These are phyloP conservation scores for Lepiota subincarnata DNA, from an alignment of 768 basidiomycete genomes.

Conservation along the genomic window DNA sequence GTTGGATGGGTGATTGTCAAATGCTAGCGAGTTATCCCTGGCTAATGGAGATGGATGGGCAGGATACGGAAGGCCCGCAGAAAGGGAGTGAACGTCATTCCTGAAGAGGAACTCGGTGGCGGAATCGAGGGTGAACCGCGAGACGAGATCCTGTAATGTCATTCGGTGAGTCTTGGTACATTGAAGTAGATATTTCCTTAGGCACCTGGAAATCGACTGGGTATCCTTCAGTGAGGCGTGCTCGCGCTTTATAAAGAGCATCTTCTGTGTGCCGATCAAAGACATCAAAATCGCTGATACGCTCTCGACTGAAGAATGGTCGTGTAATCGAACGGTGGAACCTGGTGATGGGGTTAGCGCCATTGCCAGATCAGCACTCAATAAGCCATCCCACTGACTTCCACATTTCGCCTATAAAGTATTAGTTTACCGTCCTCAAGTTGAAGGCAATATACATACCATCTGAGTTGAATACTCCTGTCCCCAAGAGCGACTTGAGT, in stretches of 20 bases:
- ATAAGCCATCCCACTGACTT: constrained; percentile 36
- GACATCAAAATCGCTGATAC: constrained; percentile 56
- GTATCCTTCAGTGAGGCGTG: constrained; percentile 40
- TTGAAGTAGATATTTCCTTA: background rate
- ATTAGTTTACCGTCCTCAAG: background rate
- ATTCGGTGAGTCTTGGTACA: background rate
- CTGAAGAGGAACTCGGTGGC: constrained; percentile 62
- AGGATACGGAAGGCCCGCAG: constrained; percentile 47
- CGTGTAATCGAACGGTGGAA: constrained; percentile 64
- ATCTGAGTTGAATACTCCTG: constrained; percentile 59
- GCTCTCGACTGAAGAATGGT: constrained; percentile 62
- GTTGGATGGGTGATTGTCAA: constrained; percentile 19
- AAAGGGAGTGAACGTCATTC: constrained; percentile 44
- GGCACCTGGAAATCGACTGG: constrained; percentile 59
- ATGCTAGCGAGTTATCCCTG: constrained; percentile 5
- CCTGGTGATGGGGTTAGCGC: constrained; percentile 21
- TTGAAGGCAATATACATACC: constrained; percentile 26
- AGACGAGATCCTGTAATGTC: constrained; percentile 32
- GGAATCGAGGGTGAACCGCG: constrained; percentile 58
- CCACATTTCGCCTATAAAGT: constrained; percentile 52
- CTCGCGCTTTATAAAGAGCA: constrained; percentile 38
- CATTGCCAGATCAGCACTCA: background rate
- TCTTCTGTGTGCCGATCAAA: constrained; percentile 52
- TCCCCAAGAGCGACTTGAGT: constrained; percentile 39
- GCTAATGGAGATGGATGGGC: constrained; percentile 12